Base-by-base conservation (phyloP, 1,284 basidiomycete genomes). In the Fomitopsis schrenkii region DNA sequence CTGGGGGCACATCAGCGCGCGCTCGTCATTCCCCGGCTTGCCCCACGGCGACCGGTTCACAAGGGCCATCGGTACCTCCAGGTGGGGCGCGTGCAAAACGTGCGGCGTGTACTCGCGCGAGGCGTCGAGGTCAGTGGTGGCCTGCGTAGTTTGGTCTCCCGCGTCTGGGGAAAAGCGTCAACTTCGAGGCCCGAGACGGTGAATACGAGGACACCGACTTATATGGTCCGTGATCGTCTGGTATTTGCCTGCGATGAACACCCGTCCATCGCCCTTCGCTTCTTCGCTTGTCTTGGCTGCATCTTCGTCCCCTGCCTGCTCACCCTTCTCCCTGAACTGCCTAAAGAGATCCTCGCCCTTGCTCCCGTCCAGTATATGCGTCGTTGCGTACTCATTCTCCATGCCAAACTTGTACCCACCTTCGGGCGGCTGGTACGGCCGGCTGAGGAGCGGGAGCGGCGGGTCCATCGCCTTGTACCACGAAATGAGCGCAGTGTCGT, bases 31-130 rank as follows among this genome's bases (percentile, higher is more conserved):
- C n/a, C 36, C 63, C 57, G 60, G 59, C 67, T 58, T 62, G 40
- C 88, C 88, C 66, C 85, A 84, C 0, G 89, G 88, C 52, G 83
- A 78, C 17, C 91, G 83, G 69, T 88, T 91, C 56, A 88, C 84
- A 72, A 93, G 79, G 3, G 84, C 90, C 67, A 93, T 91, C 0
- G 91, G 90, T 62, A 90, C 83, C 41, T 88, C 84, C 19, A 77
- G 74, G 63, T 88, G 86, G 8, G 79, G 76, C 15, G 77, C 74
- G 65, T 90, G 87, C 8, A 89, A 72, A 53, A 86, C 75, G 64
- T 84, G 80, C 12, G 84, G 83, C 44, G 73, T 71, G 73, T 84
- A 85, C 45, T 79, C 57, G 48, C 63, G 55, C 26, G 64, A 59
- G 7, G 67, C 66, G 55, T 71, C 70, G 42, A 72, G 70, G 59